Conservation (phyloP, 768 basidiomycete species). For the Hypholoma sublateritium region DNA sequence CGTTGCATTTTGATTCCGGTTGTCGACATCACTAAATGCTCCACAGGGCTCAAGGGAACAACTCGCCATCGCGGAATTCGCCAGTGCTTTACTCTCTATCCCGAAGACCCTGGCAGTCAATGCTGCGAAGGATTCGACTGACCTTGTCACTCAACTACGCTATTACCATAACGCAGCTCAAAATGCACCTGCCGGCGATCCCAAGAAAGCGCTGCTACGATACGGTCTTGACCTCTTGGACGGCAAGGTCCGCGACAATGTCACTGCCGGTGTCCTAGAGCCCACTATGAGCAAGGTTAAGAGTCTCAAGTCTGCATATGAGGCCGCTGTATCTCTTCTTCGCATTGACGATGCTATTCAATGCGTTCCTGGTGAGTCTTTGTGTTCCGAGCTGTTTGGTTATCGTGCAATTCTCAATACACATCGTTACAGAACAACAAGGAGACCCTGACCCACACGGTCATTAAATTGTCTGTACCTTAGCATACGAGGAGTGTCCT, state of each 20-base stretch:
- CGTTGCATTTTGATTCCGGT: background rate
- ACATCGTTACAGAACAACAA: constrained; percentile 56
- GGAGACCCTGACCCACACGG: constrained; percentile 73
- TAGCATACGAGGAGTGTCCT: background rate
- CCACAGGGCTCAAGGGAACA: constrained; percentile 94
- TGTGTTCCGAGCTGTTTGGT: background rate
- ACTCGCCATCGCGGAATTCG: constrained; percentile 99
- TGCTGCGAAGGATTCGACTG: constrained; percentile 97
- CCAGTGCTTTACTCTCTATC: constrained; percentile 86
- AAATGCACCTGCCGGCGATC: constrained; percentile 86
- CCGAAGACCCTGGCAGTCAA: constrained; percentile 97
- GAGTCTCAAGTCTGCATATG: constrained; percentile 95
- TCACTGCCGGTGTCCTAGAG: constrained; percentile 89
- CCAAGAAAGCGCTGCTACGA: constrained; percentile 85
- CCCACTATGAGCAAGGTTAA: constrained; percentile 97
- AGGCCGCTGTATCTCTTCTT: constrained; percentile 91
- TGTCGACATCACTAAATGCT: constrained; percentile 9
- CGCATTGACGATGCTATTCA: constrained; percentile 97
- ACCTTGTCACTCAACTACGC: constrained; percentile 94
- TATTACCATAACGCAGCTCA: constrained; percentile 97
- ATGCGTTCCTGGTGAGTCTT: constrained; percentile 73
- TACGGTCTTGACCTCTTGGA: constrained; percentile 95
- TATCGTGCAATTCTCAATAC: constrained; percentile 16
- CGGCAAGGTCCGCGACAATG: constrained; percentile 94
- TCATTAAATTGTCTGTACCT: constrained; percentile 42